A percentile compares a stretch with the other conserved stretches of the same genome.
phyloP scores from a whole-genome alignment of 2,329 filamentous ascomycete species.

The Ciborinia camelliae region DNA sequence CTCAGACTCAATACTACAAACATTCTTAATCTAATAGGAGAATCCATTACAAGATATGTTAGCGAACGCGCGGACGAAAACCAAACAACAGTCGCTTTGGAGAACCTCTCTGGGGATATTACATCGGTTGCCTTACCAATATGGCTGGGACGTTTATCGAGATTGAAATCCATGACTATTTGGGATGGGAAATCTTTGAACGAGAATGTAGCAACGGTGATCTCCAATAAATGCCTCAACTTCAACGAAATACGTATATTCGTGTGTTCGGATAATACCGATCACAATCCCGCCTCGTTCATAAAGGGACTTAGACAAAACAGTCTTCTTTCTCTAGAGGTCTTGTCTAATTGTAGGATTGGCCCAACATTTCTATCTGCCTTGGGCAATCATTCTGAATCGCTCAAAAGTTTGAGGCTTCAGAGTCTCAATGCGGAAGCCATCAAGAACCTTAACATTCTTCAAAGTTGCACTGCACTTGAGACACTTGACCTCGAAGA shows the following conservation, averaged over 20 bases:
- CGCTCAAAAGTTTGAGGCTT: conserved; percentile 53
- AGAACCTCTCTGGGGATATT: conserved; percentile 55
- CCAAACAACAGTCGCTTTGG: conserved; percentile 50
- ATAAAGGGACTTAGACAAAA: conserved; percentile 54
- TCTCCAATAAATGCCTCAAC: conserved; percentile 56
- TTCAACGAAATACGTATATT: conserved; percentile 61
- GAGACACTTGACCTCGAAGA: conserved; percentile 48
- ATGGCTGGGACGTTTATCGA: conserved; percentile 58
- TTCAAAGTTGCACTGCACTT: conserved; percentile 49
- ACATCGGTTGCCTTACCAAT: conserved; percentile 49
- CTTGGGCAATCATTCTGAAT: conserved; percentile 50
- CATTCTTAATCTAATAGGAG: conserved; percentile 50
- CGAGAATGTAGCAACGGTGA: conserved; percentile 50
- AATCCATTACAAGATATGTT: conserved; percentile 53
- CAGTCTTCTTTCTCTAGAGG: conserved; percentile 55
- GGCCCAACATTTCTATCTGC: conserved; percentile 52
- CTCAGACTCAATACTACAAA: conserved; percentile 38
- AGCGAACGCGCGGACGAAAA: conserved; percentile 40
- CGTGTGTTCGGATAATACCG: conserved; percentile 40
- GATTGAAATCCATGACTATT: conserved; percentile 56
- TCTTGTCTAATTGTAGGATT: conserved; percentile 54
- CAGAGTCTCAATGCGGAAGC: conserved; percentile 47
- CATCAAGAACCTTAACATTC: conserved; percentile 47
- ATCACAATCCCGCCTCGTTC: conserved; percentile 57
- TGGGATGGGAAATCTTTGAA: conserved; percentile 59